Evolutionary conservation across 805 yeast genomes (phyloP).

Genomic region (Blastobotrys attinorum): DNA sequence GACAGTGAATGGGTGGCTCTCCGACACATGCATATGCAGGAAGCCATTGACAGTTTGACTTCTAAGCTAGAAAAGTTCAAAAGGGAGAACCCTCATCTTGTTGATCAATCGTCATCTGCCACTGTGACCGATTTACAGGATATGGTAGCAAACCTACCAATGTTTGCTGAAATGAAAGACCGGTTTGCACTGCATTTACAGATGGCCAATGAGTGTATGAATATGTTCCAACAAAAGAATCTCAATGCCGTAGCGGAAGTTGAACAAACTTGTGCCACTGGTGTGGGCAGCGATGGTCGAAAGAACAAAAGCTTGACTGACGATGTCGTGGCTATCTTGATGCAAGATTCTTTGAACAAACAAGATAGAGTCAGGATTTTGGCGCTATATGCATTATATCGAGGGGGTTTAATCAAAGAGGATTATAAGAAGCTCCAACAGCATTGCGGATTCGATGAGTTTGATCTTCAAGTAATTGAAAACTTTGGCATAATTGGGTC

Average conservation of each 20-base stretch:
- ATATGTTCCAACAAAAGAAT: slow-evolving; percentile 46
- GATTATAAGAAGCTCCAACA: slow-evolving; percentile 66
- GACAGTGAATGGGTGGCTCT: slow-evolving; percentile 69
- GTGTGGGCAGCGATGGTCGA: slow-evolving; percentile 59
- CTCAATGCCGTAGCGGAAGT: slow-evolving; percentile 71
- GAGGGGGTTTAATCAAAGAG: slow-evolving; percentile 67
- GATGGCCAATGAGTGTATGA: slow-evolving; percentile 53
- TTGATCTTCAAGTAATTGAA: slow-evolving; percentile 43
- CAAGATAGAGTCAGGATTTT: slow-evolving; percentile 71
- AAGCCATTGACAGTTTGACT: slow-evolving; percentile 55
- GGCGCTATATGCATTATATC: slow-evolving; percentile 62
- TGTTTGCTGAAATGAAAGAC: slow-evolving; percentile 30
- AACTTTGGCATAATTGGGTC: slow-evolving; percentile 55
- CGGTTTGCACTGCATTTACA: slow-evolving; percentile 29
- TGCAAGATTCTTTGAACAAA: slow-evolving; percentile 37
- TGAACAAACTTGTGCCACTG: slow-evolving; percentile 77
- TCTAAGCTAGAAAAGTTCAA: slow-evolving; percentile 56
- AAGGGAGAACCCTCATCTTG: slow-evolving; percentile 65
- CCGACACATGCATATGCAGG: slow-evolving; percentile 68
- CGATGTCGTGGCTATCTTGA: slow-evolving; percentile 48
- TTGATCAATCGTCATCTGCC: slow-evolving; percentile 56
- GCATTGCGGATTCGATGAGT: slow-evolving; percentile 40
- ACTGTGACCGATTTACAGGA: slow-evolving; percentile 65
- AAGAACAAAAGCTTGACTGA: slow-evolving; percentile 50
- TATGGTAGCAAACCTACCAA: slow-evolving; percentile 44